phyloP scores from a whole-genome alignment of 495 filamentous ascomycete species.

The Entonaema liquescens region DNA sequence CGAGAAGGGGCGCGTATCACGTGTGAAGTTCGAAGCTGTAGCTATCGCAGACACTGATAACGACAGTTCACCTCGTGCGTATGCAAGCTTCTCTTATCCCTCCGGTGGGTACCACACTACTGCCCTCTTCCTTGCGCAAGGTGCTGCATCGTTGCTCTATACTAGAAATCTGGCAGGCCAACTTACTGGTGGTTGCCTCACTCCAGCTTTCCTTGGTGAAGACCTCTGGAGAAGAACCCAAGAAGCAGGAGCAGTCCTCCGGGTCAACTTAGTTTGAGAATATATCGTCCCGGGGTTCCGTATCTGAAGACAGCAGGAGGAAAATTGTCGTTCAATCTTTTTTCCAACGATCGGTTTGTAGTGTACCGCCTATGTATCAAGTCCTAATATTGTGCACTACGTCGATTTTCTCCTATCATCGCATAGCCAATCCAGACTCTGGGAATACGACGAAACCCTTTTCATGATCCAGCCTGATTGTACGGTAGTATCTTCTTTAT shows the following conservation, averaged over 20 bases:
- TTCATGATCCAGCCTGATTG: neutral
- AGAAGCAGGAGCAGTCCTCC: conserved; percentile 19
- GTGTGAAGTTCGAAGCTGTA: conserved; percentile 27
- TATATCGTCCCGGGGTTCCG: neutral
- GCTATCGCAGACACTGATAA: conserved; percentile 23
- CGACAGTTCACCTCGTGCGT: conserved; percentile 3
- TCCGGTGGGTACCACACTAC: conserved; percentile 21
- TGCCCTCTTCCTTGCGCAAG: conserved; percentile 23
- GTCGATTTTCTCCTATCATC: neutral
- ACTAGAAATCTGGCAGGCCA: conserved; percentile 12
- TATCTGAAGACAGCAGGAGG: neutral
- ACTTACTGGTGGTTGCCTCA: conserved; percentile 30
- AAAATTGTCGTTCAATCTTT: neutral
- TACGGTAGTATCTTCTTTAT: neutral
- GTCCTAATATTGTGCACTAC: neutral
- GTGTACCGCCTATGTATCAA: neutral
- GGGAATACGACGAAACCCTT: neutral
- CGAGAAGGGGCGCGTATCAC: conserved; percentile 20
- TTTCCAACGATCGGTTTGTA: neutral
- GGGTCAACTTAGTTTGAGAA: conserved; percentile 15
- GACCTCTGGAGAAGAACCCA: conserved; percentile 25
- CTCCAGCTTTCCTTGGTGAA: conserved; percentile 24
- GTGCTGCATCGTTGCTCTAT: conserved; percentile 31
- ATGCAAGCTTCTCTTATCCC: conserved; percentile 36
- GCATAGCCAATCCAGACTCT: neutral